Conservation (phyloP, 768 basidiomycete species). For the Leccinum arenicola region DNA sequence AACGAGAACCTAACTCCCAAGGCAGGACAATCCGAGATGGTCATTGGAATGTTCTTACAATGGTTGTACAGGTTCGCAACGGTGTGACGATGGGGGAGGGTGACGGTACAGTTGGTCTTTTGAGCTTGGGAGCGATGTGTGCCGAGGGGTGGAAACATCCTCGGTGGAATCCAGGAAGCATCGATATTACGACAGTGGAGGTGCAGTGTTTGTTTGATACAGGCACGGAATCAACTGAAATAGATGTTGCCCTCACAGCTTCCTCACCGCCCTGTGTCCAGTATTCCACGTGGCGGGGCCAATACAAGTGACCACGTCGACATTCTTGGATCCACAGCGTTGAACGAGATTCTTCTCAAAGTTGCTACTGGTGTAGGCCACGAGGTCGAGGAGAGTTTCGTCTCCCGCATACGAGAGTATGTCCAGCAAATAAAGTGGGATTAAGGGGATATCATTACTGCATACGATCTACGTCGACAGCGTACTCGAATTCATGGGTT, state of each 20-base stretch:
- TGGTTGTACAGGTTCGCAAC: constrained; percentile 51
- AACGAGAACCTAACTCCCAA: constrained; percentile 59
- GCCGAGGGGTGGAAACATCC: constrained; percentile 89
- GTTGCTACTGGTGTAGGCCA: constrained; percentile 82
- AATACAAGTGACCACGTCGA: constrained; percentile 92
- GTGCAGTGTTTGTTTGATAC: constrained; percentile 38
- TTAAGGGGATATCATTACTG: constrained; percentile 25
- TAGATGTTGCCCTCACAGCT: constrained; percentile 44
- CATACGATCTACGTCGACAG: not conserved
- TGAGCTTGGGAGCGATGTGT: constrained; percentile 95
- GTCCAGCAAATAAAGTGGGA: constrained; percentile 78
- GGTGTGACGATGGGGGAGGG: constrained; percentile 95
- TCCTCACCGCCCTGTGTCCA: constrained; percentile 71
- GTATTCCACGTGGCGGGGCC: constrained; percentile 84
- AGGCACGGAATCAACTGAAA: constrained; percentile 1
- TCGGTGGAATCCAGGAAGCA: constrained; percentile 91
- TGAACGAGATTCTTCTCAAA: constrained; percentile 90
- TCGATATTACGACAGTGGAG: constrained; percentile 84
- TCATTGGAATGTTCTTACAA: not conserved
- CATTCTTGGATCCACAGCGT: constrained; percentile 68
- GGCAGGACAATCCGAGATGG: constrained; percentile 28
- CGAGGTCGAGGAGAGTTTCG: constrained; percentile 65
- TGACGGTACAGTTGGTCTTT: constrained; percentile 86
- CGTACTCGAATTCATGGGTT: constrained; percentile 3
- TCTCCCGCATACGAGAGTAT: constrained; percentile 79